Base-by-base conservation (phyloP, 176 grass and related monocot species). In the Canna indica region DNA sequence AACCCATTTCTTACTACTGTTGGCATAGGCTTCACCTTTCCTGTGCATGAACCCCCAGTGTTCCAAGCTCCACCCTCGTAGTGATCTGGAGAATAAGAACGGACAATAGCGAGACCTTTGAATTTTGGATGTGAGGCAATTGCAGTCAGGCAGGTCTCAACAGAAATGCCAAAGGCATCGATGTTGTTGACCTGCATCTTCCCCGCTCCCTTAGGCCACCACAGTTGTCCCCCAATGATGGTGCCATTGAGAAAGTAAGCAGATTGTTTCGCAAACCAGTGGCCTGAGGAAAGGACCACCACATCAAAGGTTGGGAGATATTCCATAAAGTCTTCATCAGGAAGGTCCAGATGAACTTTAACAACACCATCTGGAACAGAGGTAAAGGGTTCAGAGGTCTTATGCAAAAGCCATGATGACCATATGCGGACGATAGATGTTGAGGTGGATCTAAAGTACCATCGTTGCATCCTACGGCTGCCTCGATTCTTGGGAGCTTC, bases 51-150 rank as follows among this genome's bases (percentile, higher is more conserved):
- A 61, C 86, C 93, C 72, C 88, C 88, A 45, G 86, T 90, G 72
- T 96, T 96, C 93, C 93, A 90, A 73, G 88, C 84, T 71, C 93
- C 88, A 17, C 81, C 86, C 84, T 90, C 88, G 68, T 97, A 97
- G 76, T 92, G 93, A 72, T 97, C 93, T 26, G 86, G 93, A 1
- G 93, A 97, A 68, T 83, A 97, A 17, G 93, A 83, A 15, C 88
- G 88, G 35, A 92, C 75, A 72, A 97, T 77, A 69, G 79, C 86
- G 66, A 92, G 61, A 57, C 86, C 83, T 34, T 81, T 92, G 79
- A 92, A 97, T 66, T 97, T 92, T 79, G 86, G 88, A 45, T 90
- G 79, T 36, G 71, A 80, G 15, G 80, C 88, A 31, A 97, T 61
- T 33, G 88, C 81, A 45, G 88, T 81, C 44, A 97, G 75, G 74